phyloP scores from a whole-genome alignment of 805 yeast genomes.

The Zygosaccharomyces bailii region DNA sequence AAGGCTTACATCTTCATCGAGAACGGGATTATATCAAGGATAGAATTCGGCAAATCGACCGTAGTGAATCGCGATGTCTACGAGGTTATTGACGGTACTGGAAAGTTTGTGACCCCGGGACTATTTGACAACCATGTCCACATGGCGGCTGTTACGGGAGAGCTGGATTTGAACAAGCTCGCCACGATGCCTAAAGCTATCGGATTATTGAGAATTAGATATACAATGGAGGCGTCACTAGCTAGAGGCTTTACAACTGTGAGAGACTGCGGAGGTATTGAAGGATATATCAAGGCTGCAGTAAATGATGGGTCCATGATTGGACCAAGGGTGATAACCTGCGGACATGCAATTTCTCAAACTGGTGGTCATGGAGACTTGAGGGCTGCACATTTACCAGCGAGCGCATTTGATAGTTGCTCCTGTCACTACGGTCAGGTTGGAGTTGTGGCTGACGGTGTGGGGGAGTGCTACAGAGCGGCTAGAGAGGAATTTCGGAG shows the following conservation, averaged over 20 bases:
- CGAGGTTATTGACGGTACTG: conserved; percentile 14
- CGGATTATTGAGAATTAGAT: conserved; percentile 12
- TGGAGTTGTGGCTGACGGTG: conserved; percentile 16
- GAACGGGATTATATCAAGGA: conserved; percentile 13
- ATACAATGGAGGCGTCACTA: conserved; percentile 13
- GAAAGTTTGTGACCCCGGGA: conserved; percentile 14
- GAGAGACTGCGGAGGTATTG: conserved; percentile 18
- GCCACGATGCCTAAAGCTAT: conserved; percentile 13
- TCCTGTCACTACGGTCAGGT: conserved; percentile 11
- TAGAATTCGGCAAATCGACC: conserved; percentile 3
- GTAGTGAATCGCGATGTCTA: conserved; percentile 6
- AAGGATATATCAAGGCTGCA: conserved; percentile 14
- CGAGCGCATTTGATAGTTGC: conserved; percentile 13
- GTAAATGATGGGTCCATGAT: conserved; percentile 11
- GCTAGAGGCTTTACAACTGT: conserved; percentile 15
- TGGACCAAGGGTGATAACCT: conserved; percentile 14
- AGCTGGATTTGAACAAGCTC: conserved; percentile 7
- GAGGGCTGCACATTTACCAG: conserved; percentile 12
- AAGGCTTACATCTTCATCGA: conserved; percentile 14
- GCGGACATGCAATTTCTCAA: conserved; percentile 18
- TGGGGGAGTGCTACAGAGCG: conserved; percentile 14
- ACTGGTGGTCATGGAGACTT: conserved; percentile 18
- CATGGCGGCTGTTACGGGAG: conserved; percentile 13
- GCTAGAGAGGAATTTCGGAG: conserved; percentile 16
- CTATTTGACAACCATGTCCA: conserved; percentile 17